Percentiles rank a stretch among this genome's conserved stretches.
Conservation (phyloP, 768 basidiomycete species). For the Auricularia sp. region DNA sequence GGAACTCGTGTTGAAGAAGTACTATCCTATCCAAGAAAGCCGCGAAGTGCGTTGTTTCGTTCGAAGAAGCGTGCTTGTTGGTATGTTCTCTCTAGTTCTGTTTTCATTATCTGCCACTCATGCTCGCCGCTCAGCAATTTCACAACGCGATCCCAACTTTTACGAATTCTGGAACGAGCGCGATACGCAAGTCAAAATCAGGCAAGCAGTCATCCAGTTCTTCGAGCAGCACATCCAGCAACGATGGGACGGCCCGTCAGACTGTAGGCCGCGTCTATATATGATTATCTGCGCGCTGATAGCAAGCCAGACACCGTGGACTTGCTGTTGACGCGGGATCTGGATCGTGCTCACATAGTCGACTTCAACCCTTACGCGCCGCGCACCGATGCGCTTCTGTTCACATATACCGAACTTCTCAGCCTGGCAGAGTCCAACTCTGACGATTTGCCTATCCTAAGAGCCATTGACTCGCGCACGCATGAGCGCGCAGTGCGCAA, state of each 20-base stretch:
- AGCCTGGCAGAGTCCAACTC: slow-evolving; percentile 21
- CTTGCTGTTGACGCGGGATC: slow-evolving; percentile 74
- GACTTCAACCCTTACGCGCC: slow-evolving; percentile 88
- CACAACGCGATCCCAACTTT: slow-evolving; percentile 81
- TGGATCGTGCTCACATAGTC: slow-evolving; percentile 66
- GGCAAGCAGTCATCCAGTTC: slow-evolving; percentile 41
- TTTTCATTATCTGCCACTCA: neutral
- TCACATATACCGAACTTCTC: slow-evolving; percentile 68
- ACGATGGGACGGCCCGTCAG: slow-evolving; percentile 43
- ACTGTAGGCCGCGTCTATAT: slow-evolving; percentile 46
- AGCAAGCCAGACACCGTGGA: slow-evolving; percentile 65
- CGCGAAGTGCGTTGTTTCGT: slow-evolving; percentile 91
- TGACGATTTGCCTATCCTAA: slow-evolving; percentile 30
- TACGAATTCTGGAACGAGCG: slow-evolving; percentile 78
- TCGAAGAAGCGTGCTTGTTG: slow-evolving; percentile 56
- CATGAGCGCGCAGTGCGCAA: slow-evolving; percentile 62
- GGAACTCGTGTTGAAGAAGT: slow-evolving; percentile 84
- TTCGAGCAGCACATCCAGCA: slow-evolving; percentile 61
- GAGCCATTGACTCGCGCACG: slow-evolving; percentile 61
- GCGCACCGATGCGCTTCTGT: slow-evolving; percentile 81
- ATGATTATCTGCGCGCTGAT: neutral
- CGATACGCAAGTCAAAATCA: slow-evolving; percentile 42
- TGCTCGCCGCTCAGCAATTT: slow-evolving; percentile 45
- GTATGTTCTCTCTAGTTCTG: slow-evolving; percentile 28
- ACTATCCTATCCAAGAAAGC: slow-evolving; percentile 76